These are phyloP conservation scores for Neonectria punicea DNA, from an alignment of 2,329 filamentous ascomycete genomes.

Conservation along the genomic window DNA sequence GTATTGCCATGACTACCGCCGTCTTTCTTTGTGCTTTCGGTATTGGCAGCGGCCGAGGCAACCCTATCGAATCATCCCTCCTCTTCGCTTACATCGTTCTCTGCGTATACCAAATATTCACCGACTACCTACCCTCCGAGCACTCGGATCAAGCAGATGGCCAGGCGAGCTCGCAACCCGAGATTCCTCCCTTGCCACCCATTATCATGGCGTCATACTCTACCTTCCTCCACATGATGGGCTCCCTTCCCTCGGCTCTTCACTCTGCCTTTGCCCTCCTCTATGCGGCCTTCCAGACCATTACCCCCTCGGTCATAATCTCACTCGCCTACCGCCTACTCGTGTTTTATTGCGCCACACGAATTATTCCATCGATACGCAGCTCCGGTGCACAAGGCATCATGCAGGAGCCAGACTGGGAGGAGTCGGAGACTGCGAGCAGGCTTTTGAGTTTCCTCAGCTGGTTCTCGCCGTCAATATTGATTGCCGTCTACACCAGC, in stretches of 20 bases:
- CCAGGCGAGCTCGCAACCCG: slow-evolving; percentile 71
- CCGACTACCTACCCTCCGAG: slow-evolving; percentile 91
- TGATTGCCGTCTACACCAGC: slow-evolving; percentile 97
- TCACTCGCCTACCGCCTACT: slow-evolving; percentile 93
- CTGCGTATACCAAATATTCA: slow-evolving; percentile 99
- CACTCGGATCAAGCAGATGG: slow-evolving; percentile 64
- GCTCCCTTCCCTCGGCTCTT: slow-evolving; percentile 83
- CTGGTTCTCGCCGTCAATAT: slow-evolving; percentile 93
- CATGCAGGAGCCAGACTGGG: slow-evolving; percentile 84
- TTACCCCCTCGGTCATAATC: slow-evolving; percentile 95
- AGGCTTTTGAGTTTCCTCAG: slow-evolving; percentile 84
- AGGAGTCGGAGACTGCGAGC: slow-evolving; percentile 85
- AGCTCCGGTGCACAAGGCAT: slow-evolving; percentile 86
- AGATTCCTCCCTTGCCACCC: slow-evolving; percentile 94
- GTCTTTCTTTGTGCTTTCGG: slow-evolving; percentile 94
- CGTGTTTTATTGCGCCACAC: slow-evolving; percentile 93
- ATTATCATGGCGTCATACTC: slow-evolving; percentile 99
- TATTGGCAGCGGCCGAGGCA: slow-evolving; percentile 92
- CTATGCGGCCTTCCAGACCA: slow-evolving; percentile 91
- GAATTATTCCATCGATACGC: slow-evolving; percentile 93
- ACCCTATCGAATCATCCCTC: slow-evolving; percentile 93
- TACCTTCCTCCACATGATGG: slow-evolving; percentile 85
- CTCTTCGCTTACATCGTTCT: slow-evolving; percentile 98
- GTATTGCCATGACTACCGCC: slow-evolving; percentile 89
- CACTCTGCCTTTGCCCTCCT: slow-evolving; percentile 88